These are phyloP conservation scores for Solanum pennellii DNA, from an alignment of 257 asterid species.

Conservation along the genomic window DNA sequence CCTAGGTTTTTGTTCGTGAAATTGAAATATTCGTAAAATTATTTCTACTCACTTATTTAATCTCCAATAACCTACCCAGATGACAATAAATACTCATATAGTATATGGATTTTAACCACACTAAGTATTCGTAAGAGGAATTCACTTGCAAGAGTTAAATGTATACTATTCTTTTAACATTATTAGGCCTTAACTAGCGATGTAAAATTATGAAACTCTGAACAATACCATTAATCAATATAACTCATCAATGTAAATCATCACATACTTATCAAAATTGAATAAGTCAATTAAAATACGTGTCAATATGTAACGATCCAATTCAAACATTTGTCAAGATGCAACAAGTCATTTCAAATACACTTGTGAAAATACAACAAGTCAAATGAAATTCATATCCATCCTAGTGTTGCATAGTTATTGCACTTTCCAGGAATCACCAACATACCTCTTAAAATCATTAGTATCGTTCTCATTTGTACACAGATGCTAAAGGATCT, in stretches of 20 bases:
- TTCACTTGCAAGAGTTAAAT: background rate
- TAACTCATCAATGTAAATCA: background rate
- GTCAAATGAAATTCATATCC: background rate
- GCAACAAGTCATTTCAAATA: background rate
- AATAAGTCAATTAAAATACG: background rate
- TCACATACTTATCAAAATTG: background rate
- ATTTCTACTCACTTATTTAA: background rate
- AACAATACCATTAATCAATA: background rate
- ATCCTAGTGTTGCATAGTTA: background rate
- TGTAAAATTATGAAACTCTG: background rate
- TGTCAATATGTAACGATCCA: background rate
- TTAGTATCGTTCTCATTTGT: background rate
- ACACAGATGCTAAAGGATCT: background rate
- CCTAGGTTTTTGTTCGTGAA: background rate
- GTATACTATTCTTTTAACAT: background rate
- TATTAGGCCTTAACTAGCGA: background rate
- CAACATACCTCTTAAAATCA: background rate
- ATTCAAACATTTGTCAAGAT: background rate
- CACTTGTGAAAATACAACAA: background rate
- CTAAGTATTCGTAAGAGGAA: background rate
- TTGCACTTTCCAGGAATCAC: background rate
- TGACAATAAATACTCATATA: too few species aligned
- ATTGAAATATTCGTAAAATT: background rate
- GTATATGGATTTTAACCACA: background rate
- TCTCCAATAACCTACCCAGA: background rate